Conservation (phyloP, 179 eudicot genomes). For the Beta macrorhiza region DNA sequence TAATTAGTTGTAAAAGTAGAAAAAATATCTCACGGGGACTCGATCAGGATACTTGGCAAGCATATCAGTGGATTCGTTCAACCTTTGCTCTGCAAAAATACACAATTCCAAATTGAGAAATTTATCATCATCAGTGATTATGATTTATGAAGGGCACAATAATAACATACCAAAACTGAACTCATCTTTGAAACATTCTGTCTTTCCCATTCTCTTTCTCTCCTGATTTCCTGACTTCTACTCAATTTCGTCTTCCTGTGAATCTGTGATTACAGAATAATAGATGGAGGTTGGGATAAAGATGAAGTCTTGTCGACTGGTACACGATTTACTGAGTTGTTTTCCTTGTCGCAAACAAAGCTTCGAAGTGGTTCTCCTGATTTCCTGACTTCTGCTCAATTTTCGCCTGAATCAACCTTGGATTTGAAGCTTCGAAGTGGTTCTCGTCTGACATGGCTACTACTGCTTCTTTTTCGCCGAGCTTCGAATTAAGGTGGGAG, state of each 20-base stretch:
- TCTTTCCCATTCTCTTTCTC: conserved; percentile 43
- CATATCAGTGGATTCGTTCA: conserved; percentile 65
- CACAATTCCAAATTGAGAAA: neutral
- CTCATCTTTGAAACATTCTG: conserved; percentile 57
- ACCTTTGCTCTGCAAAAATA: conserved; percentile 55
- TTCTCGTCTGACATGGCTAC: too few relatives aligned
- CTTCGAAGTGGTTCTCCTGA: too few relatives aligned
- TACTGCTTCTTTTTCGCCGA: too few relatives aligned
- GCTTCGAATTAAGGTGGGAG: too few relatives aligned
- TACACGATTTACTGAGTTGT: too few relatives aligned
- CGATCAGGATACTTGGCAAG: conserved; percentile 84
- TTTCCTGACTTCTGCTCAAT: too few relatives aligned
- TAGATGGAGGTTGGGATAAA: too few relatives aligned
- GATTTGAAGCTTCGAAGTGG: too few relatives aligned
- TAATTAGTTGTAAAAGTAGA: neutral
- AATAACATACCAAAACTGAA: conserved; percentile 49
- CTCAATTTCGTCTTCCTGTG: neutral
- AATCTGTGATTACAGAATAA: too few relatives aligned
- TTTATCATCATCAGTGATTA: neutral
- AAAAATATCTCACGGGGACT: conserved; percentile 50
- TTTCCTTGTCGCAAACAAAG: too few relatives aligned
- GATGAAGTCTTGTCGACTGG: too few relatives aligned
- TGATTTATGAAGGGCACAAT: neutral
- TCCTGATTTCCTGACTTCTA: neutral
- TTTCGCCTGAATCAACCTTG: too few relatives aligned